Evolutionary conservation across 805 yeast genomes (phyloP).

Genomic region (Lachancea sp.): DNA sequence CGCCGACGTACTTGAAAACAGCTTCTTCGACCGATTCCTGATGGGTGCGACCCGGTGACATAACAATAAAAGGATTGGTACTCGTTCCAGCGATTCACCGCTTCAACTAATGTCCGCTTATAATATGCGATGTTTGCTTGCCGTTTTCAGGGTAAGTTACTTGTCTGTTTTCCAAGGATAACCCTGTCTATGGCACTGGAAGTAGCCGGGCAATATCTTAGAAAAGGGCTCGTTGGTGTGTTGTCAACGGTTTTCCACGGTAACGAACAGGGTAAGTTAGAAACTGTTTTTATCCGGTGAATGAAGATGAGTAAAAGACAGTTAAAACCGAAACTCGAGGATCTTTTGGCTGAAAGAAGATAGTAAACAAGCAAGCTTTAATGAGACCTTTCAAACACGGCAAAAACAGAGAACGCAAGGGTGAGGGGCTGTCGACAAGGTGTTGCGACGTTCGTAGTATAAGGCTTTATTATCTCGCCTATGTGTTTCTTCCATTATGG

Average conservation of each 20-base stretch:
- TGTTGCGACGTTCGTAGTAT: too few relatives aligned
- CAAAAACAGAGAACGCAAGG: too few relatives aligned
- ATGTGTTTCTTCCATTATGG: constrained; percentile 3
- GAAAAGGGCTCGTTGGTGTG: not conserved
- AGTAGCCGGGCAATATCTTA: not conserved
- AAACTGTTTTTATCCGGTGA: not conserved
- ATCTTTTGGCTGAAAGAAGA: too few relatives aligned
- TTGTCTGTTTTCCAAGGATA: not conserved
- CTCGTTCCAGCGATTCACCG: too few relatives aligned
- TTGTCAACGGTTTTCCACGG: not conserved
- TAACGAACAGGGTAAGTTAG: not conserved
- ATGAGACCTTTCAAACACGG: too few relatives aligned
- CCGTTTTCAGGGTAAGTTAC: constrained; percentile 5
- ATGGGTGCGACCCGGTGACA: constrained; percentile 5
- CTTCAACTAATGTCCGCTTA: too few relatives aligned
- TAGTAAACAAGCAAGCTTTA: too few relatives aligned
- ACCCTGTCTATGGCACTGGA: constrained; percentile 1
- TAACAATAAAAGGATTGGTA: not conserved
- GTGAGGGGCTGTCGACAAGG: too few relatives aligned
- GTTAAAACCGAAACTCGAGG: not conserved
- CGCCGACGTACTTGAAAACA: constrained; percentile 66
- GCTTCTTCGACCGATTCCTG: constrained; percentile 65
- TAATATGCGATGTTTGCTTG: not conserved
- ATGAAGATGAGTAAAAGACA: not conserved
- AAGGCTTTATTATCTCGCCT: not conserved